Evolutionary conservation across 352 stramenopile genomes (phyloP).

Genomic region (Elongisporangium senticosum): DNA sequence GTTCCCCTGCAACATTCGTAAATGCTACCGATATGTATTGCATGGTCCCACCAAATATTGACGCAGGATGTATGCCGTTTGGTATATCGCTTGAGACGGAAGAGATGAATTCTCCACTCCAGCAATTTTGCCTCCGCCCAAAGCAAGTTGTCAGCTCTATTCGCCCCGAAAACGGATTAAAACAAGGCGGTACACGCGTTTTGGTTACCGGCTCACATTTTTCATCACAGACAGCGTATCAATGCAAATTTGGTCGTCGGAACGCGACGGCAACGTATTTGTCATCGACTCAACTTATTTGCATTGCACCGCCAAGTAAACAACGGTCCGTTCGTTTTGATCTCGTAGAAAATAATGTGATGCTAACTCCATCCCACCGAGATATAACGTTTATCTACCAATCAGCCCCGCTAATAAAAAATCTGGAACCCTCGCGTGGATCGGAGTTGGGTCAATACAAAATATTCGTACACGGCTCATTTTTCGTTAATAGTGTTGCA

Average conservation of each 20-base stretch:
- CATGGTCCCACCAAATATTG: no score
- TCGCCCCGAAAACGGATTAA: slow-evolving; percentile 23
- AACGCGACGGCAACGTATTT: slow-evolving; percentile 16
- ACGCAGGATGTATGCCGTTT: no score
- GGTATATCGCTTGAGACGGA: slow-evolving; percentile 3
- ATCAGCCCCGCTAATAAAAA: slow-evolving; percentile 7
- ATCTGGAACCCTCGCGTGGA: slow-evolving; percentile 15
- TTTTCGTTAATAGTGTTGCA: slow-evolving; percentile 25
- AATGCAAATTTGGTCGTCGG: slow-evolving; percentile 21
- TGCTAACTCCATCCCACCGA: not conserved
- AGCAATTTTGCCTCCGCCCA: slow-evolving; percentile 3
- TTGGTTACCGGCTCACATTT: slow-evolving; percentile 28
- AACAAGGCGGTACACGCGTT: slow-evolving; percentile 30
- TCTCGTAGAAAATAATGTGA: slow-evolving; percentile 11
- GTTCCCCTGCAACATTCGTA: no score
- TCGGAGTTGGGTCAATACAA: slow-evolving; percentile 24
- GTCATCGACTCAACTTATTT: slow-evolving; percentile 24
- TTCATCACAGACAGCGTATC: slow-evolving; percentile 10
- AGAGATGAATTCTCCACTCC: not conserved
- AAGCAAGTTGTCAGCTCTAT: slow-evolving; percentile 18
- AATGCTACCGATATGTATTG: no score
- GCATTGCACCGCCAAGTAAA: slow-evolving; percentile 18
- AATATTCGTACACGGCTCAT: slow-evolving; percentile 21
- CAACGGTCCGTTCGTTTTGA: slow-evolving; percentile 17
- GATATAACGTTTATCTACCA: slow-evolving; percentile 18